Base-by-base conservation (phyloP, 257 asterid genomes). In the Cruciata laevipes region DNA sequence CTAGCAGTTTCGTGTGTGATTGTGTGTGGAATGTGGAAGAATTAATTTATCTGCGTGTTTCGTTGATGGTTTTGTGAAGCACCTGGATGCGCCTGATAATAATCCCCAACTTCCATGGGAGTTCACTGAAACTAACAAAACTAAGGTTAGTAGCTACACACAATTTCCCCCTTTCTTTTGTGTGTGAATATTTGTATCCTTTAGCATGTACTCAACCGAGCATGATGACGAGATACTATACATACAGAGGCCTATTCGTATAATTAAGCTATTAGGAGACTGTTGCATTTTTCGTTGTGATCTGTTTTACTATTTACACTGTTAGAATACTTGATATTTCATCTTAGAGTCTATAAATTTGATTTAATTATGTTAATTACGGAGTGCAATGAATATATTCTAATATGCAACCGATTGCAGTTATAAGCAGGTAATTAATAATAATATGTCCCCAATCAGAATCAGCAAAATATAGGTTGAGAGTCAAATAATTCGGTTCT, bases 71-170 rank as follows among this genome's bases (percentile, higher is more conserved):
- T 10, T 53, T 53, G 60, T 53, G 25, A 53, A 53, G 60, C 60
- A 53, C 60, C 60, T 53, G 60, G 60, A 53, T 53, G 60, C 60
- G 25, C 30, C 27, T 21, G 60, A 53, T 21, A 53, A 53, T 53
- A 20, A 53, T n/a, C 60, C 60, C 20, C 12, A 20, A n/a, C 24
- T 53, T 53, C 60, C 60, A 53, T 53, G 60, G 60, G 60, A 53
- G 27, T 53, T 53, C 10, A 53, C 60, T 20, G 27, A 53, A 53
- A 8, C 60, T 8, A 53, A 53, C 60, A 53, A 53, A 53, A 21
- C 27, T 18, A 53, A 53, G 60, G 60, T 53, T 21, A 53, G 60
- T 53, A 51, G 51, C 51, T 42, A 13, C 57, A 47, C 18, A 16
- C 20, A 18, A 17, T 51, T 18, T 47, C 17, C 55, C 55, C 21